phyloP scores from a whole-genome alignment of 2,329 filamentous ascomycete genomes.

The Amesomyces nigricolor region DNA sequence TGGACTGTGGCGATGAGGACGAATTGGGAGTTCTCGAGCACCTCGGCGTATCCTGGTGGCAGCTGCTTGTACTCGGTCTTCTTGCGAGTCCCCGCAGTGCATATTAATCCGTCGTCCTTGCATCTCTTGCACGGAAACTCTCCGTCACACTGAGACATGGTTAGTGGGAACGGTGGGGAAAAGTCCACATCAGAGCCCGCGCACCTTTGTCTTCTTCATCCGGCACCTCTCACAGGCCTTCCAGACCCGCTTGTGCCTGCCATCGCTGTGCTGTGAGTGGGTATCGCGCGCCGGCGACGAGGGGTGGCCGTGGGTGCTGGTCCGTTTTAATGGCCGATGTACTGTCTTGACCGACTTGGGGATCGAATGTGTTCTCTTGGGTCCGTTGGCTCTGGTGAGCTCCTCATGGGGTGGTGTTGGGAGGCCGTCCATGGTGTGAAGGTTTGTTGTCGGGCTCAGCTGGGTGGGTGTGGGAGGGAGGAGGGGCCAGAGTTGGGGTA shows the following conservation, averaged over 20 bases:
- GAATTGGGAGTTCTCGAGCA: conserved; percentile 60
- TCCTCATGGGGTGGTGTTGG: conserved; percentile 51
- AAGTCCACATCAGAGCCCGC: too few species aligned
- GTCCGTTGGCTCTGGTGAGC: conserved; percentile 31
- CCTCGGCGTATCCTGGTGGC: conserved; percentile 59
- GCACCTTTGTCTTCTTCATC: conserved; percentile 66
- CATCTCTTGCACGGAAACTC: conserved; percentile 62
- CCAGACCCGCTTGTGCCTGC: conserved; percentile 59
- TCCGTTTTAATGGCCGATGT: conserved; percentile 48
- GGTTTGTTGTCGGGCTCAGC: not conserved
- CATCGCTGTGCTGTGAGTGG: conserved; percentile 41
- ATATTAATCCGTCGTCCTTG: conserved; percentile 59
- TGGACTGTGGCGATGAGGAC: conserved; percentile 59
- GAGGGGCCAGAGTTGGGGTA: conserved; percentile 2
- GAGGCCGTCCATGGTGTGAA: conserved; percentile 45
- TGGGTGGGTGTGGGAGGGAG: not conserved
- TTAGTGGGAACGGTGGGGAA: conserved; percentile 4
- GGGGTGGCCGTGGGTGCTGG: conserved; percentile 37
- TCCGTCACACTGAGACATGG: conserved; percentile 50
- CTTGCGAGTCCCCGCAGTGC: conserved; percentile 57
- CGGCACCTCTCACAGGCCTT: conserved; percentile 62
- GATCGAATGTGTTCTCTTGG: conserved; percentile 36
- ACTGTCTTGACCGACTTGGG: conserved; percentile 45
- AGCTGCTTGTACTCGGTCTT: conserved; percentile 66
- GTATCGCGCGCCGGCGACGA: conserved; percentile 36